Conservation (phyloP, 192 early-diverging fungal species). For the Entomortierella lignicola region DNA sequence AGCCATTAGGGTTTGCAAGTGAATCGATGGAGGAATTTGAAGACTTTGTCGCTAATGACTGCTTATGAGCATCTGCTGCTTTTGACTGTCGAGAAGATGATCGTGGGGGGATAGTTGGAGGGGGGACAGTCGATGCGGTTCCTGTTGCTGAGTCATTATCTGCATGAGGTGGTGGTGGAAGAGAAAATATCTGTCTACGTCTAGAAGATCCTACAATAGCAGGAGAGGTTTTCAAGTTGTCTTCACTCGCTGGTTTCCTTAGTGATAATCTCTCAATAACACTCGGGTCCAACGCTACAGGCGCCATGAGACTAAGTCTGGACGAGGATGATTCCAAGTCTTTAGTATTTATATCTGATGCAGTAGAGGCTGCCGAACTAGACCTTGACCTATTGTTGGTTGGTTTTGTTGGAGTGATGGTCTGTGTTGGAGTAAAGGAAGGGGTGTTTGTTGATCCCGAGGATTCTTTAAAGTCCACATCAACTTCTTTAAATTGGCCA, state of each 20-base stretch:
- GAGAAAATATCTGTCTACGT: constrained; percentile 20
- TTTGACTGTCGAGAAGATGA: constrained; percentile 45
- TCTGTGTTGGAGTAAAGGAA: not conserved
- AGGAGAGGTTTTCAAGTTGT: constrained; percentile 17
- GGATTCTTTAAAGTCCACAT: constrained; percentile 56
- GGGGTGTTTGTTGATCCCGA: not conserved
- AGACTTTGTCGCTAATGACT: constrained; percentile 28
- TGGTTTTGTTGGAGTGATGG: constrained; percentile 8
- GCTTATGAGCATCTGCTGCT: not conserved
- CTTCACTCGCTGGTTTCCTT: constrained; percentile 37
- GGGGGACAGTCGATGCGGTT: too few relatives aligned
- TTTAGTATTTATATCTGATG: constrained; percentile 1
- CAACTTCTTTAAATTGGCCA: constrained; percentile 60
- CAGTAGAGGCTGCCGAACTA: not conserved
- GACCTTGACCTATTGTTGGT: constrained; percentile 23
- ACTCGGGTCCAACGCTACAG: constrained; percentile 3
- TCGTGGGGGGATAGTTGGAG: constrained; percentile 41
- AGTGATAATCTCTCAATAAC: not conserved
- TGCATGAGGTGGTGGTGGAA: constrained; percentile 17
- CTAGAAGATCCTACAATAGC: not conserved
- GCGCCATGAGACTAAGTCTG: constrained; percentile 1
- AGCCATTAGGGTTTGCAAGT: constrained; percentile 16
- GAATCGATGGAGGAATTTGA: constrained; percentile 34
- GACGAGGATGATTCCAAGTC: not conserved
- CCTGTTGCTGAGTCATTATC: too few relatives aligned